phyloP scores from a whole-genome alignment of 768 basidiomycete species.

The Cystobasidium ongulense region DNA sequence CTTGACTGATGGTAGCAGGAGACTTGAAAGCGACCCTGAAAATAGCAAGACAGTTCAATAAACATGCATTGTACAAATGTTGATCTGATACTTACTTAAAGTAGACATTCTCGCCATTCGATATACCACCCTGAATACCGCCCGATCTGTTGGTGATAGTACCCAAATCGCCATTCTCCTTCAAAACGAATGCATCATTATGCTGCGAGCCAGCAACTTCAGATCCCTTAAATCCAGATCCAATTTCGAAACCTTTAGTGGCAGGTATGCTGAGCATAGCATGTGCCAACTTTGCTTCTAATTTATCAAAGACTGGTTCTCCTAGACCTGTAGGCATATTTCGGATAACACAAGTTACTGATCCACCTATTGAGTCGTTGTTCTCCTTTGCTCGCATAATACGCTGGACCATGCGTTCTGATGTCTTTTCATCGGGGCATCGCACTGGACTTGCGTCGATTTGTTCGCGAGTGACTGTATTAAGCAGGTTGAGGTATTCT shows the following conservation, averaged over 20 bases:
- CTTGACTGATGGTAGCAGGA: conserved; percentile 91
- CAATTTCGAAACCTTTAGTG: conserved; percentile 95
- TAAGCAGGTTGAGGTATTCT: conserved; percentile 72
- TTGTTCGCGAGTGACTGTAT: conserved; percentile 69
- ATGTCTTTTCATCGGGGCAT: conserved; percentile 82
- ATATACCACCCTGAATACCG: conserved; percentile 93
- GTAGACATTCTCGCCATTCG: conserved; percentile 94
- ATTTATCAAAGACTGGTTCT: conserved; percentile 97
- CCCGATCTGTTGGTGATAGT: conserved; percentile 93
- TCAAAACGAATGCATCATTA: conserved; percentile 75
- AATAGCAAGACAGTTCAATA: neutral
- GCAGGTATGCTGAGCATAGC: conserved; percentile 99
- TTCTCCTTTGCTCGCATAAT: conserved; percentile 86
- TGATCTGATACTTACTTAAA: conserved; percentile 53
- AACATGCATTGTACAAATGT: neutral
- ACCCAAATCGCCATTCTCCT: conserved; percentile 61
- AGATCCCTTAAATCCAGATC: conserved; percentile 90
- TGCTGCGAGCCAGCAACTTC: conserved; percentile 86
- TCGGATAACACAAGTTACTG: conserved; percentile 90
- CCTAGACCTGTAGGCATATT: conserved; percentile 83
- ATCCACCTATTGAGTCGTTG: conserved; percentile 94
- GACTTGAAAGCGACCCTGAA: conserved; percentile 90
- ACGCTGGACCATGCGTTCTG: conserved; percentile 85
- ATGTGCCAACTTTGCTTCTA: conserved; percentile 88
- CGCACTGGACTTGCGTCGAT: conserved; percentile 80